Conservation (phyloP, 345 rosid species). For the Populus nigra region DNA sequence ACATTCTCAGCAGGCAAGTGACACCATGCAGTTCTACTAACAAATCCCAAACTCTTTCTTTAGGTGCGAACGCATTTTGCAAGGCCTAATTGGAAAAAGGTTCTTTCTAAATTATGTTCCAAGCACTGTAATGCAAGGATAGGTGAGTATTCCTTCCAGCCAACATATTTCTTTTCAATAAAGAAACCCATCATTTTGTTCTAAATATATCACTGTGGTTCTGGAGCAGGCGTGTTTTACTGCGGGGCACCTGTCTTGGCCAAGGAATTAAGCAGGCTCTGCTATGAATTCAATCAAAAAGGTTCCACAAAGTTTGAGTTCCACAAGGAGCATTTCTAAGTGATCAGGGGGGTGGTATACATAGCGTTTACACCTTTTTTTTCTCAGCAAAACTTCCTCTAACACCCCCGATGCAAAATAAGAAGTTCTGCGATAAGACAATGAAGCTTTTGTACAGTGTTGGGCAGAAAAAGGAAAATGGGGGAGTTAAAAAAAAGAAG, state of each 20-base stretch:
- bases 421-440: slow-evolving; percentile 19
- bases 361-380: background rate
- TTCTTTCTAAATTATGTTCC: slow-evolving; percentile 71
- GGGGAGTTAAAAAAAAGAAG: background rate
- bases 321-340: slow-evolving; percentile 91
- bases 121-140: slow-evolving; percentile 86
- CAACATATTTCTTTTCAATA: background rate
- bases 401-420: background rate
- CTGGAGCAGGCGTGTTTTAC: slow-evolving; percentile 82
- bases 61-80: slow-evolving; percentile 98
- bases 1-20: background rate
- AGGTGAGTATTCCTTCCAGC: slow-evolving; percentile 44
- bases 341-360: background rate
- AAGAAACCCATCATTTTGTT: background rate
- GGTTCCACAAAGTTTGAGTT: slow-evolving; percentile 93
- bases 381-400: background rate
- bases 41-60: background rate
- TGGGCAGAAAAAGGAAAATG: background rate
- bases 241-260: slow-evolving; percentile 96
- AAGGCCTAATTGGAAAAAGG: slow-evolving; percentile 95
- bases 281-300: slow-evolving; percentile 87
- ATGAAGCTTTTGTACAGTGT: slow-evolving; percentile 32
- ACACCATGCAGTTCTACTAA: background rate
- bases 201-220: background rate
- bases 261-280: slow-evolving; percentile 85